Percentiles rank a stretch among this genome's conserved stretches.
Conservation (phyloP, 1,284 basidiomycete genomes). For the Inonotus hispidus region DNA sequence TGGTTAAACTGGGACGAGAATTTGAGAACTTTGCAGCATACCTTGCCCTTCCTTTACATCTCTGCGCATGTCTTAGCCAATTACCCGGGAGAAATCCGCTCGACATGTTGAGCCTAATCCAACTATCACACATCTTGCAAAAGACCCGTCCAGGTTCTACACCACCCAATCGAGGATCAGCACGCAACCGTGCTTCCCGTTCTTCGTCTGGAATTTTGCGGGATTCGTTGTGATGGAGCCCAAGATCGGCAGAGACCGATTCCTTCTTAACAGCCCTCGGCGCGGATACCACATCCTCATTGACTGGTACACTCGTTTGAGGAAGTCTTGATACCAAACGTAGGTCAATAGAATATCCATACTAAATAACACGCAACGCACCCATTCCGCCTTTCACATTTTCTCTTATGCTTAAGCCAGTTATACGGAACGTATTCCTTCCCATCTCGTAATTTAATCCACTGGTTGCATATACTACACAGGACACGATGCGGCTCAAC, state of each 20-base stretch:
- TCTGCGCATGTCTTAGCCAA: slow-evolving; percentile 15
- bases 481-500: slow-evolving; percentile 18
- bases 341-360: neutral
- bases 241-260: neutral
- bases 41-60: slow-evolving; percentile 12
- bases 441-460: slow-evolving; percentile 16
- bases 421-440: slow-evolving; percentile 15
- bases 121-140: slow-evolving; percentile 16
- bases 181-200: slow-evolving; percentile 18
- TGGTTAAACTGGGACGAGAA: neutral
- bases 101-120: slow-evolving; percentile 18
- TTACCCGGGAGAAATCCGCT: slow-evolving; percentile 15
- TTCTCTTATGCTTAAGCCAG: slow-evolving; percentile 16
- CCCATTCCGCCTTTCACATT: slow-evolving; percentile 14
- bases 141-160: slow-evolving; percentile 20
- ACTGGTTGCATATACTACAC: slow-evolving; percentile 17
- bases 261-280: slow-evolving; percentile 2
- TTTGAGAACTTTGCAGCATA: neutral
- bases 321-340: neutral
- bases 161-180: slow-evolving; percentile 17
- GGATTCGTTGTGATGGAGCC: neutral
- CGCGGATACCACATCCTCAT: neutral
- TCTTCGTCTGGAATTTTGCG: slow-evolving; percentile 16
- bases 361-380: neutral
- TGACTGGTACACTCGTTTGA: neutral